Evolutionary conservation across 345 rosid genomes (phyloP), one percentile per base, ranked within the genome.

Genomic region (Eucalyptus marginata): DNA sequence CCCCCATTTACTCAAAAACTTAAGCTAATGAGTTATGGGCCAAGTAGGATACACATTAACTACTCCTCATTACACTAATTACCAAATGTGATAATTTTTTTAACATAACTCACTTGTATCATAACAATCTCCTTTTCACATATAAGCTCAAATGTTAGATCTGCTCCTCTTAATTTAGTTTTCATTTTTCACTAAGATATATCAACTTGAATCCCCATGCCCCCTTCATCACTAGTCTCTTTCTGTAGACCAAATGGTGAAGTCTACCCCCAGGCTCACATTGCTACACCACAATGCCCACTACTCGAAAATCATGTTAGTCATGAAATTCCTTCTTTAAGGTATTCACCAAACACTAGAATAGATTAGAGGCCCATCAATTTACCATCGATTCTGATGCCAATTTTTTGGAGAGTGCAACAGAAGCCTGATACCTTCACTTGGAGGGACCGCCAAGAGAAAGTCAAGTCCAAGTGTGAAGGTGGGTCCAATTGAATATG

Each of bases 241-340:
- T 52, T 52, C 2, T 52, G 1, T 2, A 52, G 9, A 52, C 24
- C 2, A 9, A 18, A 52, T 18, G 10, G 24, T 7, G 58, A 52
- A 52, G 24, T 52, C 58, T 52, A 18, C 58, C 56, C 3, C 56
- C 0, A 52, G 10, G 56, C 56, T 52, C 24, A 52, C 56, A 52
- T 52, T 54, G 27, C 59, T 54, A 8, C 5, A 54, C 3, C 0
- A 0, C 59, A 22, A 54, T 22, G 27, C 27, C 27, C 27, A 54
- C 5, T 22, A 1, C 5, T 3, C 5, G 2, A 54, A 54, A 54
- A 22, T 22, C 25, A 4, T 2, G 0, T 54, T 54, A 54, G 59
- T 54, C 59, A 54, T 56, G 0, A 56, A 56, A 56, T 56, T 56
- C 59, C 12, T 56, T 56, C 59, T 4, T 56, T 56, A 52, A 18